A percentile compares a stretch with the other conserved stretches of the same genome.
These are phyloP conservation scores for Gracilaria gracilis DNA, from an alignment of 23 red algal species.

Conservation along the genomic window DNA sequence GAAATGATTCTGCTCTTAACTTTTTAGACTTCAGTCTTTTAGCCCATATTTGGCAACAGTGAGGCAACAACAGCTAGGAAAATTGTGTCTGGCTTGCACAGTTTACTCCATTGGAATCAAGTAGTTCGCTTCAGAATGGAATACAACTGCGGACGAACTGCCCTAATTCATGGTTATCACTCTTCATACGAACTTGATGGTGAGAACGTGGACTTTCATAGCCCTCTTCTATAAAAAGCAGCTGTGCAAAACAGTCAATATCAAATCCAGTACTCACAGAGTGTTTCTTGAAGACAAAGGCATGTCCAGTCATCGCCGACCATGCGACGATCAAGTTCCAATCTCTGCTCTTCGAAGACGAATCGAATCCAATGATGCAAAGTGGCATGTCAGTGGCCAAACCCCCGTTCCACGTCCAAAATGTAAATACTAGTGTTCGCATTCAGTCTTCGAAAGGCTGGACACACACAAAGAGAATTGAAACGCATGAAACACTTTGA, in stretches of 20 bases:
- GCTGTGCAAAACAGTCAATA: neutral
- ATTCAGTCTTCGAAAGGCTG: neutral
- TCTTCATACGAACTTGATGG: no score
- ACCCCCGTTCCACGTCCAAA: no score
- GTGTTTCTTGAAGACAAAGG: neutral
- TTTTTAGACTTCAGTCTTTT: neutral
- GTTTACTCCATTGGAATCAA: no score
- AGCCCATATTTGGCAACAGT: no score
- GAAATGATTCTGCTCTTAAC: neutral
- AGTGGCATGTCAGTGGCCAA: no score
- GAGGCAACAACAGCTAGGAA: no score
- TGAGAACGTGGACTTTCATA: neutral
- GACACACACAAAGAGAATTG: neutral
- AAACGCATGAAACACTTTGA: neutral
- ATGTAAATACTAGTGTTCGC: no score
- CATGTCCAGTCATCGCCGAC: neutral
- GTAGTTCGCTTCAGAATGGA: no score
- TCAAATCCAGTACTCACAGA: neutral
- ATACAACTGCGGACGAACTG: no score
- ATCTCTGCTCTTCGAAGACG: neutral
- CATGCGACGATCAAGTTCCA: neutral
- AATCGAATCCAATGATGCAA: neutral
- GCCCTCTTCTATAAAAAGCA: neutral
- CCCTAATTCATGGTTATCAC: no score
- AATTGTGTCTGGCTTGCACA: no score